Evolutionary conservation across 768 basidiomycete genomes (phyloP).

Genomic region (Rhizopogon vulgaris): DNA sequence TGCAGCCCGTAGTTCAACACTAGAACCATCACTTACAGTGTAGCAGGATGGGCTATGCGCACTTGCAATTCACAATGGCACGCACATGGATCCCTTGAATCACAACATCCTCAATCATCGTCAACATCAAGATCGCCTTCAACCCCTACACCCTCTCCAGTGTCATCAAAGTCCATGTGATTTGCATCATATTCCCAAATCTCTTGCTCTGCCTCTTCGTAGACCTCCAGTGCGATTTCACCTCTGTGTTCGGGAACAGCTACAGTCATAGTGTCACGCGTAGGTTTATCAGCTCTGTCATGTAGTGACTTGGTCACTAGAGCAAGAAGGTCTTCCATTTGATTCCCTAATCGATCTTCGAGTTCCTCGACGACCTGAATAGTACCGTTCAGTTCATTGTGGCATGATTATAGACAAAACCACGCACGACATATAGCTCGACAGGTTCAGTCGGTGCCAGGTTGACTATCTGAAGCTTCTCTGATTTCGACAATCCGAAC

Average conservation of each 20-base stretch:
- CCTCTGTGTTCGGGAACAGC: not conserved
- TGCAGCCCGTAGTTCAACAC: not conserved
- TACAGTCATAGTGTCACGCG: not conserved
- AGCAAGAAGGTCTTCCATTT: conserved; percentile 60
- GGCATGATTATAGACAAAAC: not conserved
- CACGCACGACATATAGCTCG: conserved; percentile 82
- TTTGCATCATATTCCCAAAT: conserved; percentile 34
- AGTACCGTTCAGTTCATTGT: not conserved
- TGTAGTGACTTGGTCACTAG: conserved; percentile 43
- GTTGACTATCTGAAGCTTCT: conserved; percentile 91
- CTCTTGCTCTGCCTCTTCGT: conserved; percentile 19
- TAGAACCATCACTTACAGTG: not conserved
- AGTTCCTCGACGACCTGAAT: conserved; percentile 85
- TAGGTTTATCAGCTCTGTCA: not conserved
- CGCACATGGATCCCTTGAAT: not conserved
- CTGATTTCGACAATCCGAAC: conserved; percentile 79
- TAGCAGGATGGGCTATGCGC: not conserved
- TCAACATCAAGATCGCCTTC: conserved; percentile 72
- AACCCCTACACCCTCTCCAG: conserved; percentile 57
- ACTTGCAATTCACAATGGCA: not conserved
- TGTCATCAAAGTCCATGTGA: conserved; percentile 58
- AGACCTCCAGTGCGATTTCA: conserved; percentile 7
- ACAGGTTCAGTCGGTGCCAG: conserved; percentile 76
- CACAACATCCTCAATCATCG: conserved; percentile 34
- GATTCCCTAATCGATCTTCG: conserved; percentile 71